phyloP scores from a whole-genome alignment of 2,329 filamentous ascomycete genomes.

The Paecilomyces fulvus region DNA sequence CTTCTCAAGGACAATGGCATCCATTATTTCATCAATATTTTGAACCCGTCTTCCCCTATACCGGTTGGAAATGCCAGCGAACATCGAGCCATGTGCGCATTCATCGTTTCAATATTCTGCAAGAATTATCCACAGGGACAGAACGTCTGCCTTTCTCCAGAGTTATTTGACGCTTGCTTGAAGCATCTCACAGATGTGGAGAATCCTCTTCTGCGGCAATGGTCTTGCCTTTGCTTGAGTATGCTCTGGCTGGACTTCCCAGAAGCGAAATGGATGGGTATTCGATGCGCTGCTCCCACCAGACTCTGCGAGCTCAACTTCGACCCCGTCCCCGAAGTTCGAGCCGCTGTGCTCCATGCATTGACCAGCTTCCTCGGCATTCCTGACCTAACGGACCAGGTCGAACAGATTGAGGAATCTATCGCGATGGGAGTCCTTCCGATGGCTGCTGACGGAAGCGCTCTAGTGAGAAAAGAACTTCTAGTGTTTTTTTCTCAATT shows the following conservation, averaged over 20 bases:
- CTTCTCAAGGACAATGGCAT: conserved; percentile 95
- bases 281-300: conserved; percentile 73
- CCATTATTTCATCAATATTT: conserved; percentile 88
- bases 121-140: conserved; percentile 89
- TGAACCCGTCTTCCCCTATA: conserved; percentile 74
- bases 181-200: conserved; percentile 75
- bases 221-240: conserved; percentile 91
- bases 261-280: conserved; percentile 94
- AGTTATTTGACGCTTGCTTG: conserved; percentile 83
- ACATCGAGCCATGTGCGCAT: conserved; percentile 97
- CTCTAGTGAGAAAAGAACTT: conserved; percentile 87
- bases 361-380: conserved; percentile 92
- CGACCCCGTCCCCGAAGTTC: conserved; percentile 84
- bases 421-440: conserved; percentile 82
- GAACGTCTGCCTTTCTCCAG: conserved; percentile 79
- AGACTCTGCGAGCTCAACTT: conserved; percentile 72
- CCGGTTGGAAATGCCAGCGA: conserved; percentile 83
- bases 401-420: conserved; percentile 81
- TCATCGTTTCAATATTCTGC: conserved; percentile 95
- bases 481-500: conserved; percentile 91
- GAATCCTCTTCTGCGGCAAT: conserved; percentile 83
- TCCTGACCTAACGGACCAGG: conserved; percentile 81
- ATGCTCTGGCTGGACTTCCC: conserved; percentile 87
- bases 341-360: conserved; percentile 86
- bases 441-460: conserved; percentile 89